Conservation (phyloP, 2,329 filamentous ascomycete species). For the Pseudopithomyces chartarum region DNA sequence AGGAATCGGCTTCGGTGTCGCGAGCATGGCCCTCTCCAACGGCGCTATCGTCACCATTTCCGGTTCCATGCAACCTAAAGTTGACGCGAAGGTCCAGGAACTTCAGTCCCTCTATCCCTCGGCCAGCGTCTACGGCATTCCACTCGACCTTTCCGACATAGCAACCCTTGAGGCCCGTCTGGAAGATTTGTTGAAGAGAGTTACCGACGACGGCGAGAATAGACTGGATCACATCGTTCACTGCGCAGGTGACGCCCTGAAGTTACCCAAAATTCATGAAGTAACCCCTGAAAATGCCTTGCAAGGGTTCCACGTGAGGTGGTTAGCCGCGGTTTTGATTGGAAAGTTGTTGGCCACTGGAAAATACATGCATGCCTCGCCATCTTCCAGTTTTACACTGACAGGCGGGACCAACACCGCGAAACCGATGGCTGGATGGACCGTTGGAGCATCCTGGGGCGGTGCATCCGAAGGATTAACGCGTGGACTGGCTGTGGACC, state of each 20-base stretch:
- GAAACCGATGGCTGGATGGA: slow-evolving; percentile 43
- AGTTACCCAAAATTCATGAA: slow-evolving; percentile 29
- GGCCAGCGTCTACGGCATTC: slow-evolving; percentile 27
- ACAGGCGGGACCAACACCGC: slow-evolving; percentile 46
- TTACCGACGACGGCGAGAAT: slow-evolving; percentile 28
- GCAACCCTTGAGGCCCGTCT: slow-evolving; percentile 34
- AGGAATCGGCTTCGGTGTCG: slow-evolving; percentile 67
- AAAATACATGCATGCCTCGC: slow-evolving; percentile 37
- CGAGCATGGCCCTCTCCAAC: slow-evolving; percentile 61
- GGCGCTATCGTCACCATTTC: slow-evolving; percentile 64
- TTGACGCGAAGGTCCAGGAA: slow-evolving; percentile 54
- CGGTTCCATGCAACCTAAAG: slow-evolving; percentile 59
- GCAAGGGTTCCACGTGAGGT: slow-evolving; percentile 37
- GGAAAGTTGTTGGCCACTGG: slow-evolving; percentile 46
- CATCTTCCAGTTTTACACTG: slow-evolving; percentile 45
- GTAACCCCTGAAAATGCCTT: slow-evolving; percentile 28
- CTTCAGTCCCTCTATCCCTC: slow-evolving; percentile 51
- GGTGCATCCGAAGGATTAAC: slow-evolving; percentile 38
- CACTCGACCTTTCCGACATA: slow-evolving; percentile 33
- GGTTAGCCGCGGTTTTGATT: slow-evolving; percentile 43
- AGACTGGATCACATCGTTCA: slow-evolving; percentile 41
- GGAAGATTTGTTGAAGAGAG: slow-evolving; percentile 31
- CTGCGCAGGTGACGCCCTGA: slow-evolving; percentile 32
- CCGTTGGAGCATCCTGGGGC: slow-evolving; percentile 30
- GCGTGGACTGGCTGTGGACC: slow-evolving; percentile 48